phyloP scores from a whole-genome alignment of 495 filamentous ascomycete genomes.

The Penicillium samsonianum region DNA sequence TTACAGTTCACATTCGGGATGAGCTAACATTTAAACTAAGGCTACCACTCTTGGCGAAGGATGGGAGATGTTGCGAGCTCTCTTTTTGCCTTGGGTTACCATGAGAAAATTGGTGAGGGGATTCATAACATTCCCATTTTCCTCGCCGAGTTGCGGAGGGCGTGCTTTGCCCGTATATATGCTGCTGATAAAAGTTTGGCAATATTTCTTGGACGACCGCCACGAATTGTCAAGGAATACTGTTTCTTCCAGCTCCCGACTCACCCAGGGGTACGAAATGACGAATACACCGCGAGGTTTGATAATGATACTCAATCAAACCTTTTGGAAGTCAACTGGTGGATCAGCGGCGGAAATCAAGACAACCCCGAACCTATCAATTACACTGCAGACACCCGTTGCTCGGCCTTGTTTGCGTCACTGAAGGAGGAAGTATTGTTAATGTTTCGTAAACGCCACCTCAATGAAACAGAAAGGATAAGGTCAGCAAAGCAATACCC shows the following conservation, averaged over 20 bases:
- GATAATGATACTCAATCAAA: neutral
- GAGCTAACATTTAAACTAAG: constrained; percentile 16
- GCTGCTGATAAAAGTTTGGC: constrained; percentile 47
- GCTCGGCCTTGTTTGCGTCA: constrained; percentile 39
- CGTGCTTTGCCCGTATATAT: constrained; percentile 41
- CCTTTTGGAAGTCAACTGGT: no score
- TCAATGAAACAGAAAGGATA: constrained; percentile 15
- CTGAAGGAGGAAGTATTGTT: constrained; percentile 43
- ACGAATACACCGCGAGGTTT: no score
- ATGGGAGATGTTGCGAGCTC: constrained; percentile 43
- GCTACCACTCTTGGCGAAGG: constrained; percentile 44
- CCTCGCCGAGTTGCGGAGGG: constrained; percentile 36
- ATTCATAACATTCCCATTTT: constrained; percentile 33
- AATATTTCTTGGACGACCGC: constrained; percentile 44
- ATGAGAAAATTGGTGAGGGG: constrained; percentile 36
- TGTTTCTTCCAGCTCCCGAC: constrained; percentile 39
- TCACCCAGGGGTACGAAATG: neutral
- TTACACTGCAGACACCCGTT: constrained; percentile 37
- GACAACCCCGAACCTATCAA: constrained; percentile 3
- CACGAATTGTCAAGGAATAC: constrained; percentile 40
- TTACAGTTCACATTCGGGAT: neutral
- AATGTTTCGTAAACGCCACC: constrained; percentile 29
- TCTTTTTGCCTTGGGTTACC: constrained; percentile 44
- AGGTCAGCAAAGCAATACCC: constrained; percentile 19
- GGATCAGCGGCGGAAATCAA: no score